A percentile compares a stretch with the other conserved stretches of the same genome.
phyloP scores from a whole-genome alignment of 495 filamentous ascomycete species.

The Cetradonia linearis region DNA sequence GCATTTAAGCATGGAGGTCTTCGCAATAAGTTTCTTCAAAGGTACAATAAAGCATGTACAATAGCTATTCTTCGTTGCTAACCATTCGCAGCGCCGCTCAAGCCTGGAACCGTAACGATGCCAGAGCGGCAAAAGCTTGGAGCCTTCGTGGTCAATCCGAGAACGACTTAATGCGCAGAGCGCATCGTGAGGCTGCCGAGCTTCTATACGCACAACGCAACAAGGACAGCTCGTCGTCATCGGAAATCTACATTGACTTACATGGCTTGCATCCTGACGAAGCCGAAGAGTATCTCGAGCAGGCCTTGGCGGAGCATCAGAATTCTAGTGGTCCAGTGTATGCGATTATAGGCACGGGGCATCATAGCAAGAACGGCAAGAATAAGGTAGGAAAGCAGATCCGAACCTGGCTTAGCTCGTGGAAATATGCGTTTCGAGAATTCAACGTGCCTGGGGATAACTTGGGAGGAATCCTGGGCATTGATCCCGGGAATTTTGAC shows the following conservation, averaged over 20 bases:
- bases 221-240: constrained; percentile 46
- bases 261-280: constrained; percentile 96
- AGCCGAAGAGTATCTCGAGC: constrained; percentile 87
- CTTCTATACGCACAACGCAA: constrained; percentile 93
- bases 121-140: constrained; percentile 88
- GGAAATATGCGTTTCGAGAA: constrained; percentile 91
- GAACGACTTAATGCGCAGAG: constrained; percentile 94
- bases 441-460: constrained; percentile 92
- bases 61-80: constrained; percentile 17
- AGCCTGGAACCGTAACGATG: constrained; percentile 99
- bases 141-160: constrained; percentile 90
- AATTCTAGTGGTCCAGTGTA: constrained; percentile 70
- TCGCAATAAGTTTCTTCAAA: constrained; percentile 94
- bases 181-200: constrained; percentile 86
- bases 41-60: constrained; percentile 39
- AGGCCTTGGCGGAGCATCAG: constrained; percentile 71
- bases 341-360: constrained; percentile 91
- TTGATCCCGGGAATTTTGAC: constrained; percentile 85
- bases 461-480: constrained; percentile 71
- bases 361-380: constrained; percentile 97
- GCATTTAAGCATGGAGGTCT: constrained; percentile 93
- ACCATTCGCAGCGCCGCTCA: constrained; percentile 67
- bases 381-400: constrained; percentile 97
- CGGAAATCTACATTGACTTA: constrained; percentile 88
- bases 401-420: constrained; percentile 82